Percentiles rank a stretch among this genome's conserved stretches.
Evolutionary conservation across 2,329 filamentous ascomycete genomes (phyloP).

Genomic region (Sclerotinia glacialis): DNA sequence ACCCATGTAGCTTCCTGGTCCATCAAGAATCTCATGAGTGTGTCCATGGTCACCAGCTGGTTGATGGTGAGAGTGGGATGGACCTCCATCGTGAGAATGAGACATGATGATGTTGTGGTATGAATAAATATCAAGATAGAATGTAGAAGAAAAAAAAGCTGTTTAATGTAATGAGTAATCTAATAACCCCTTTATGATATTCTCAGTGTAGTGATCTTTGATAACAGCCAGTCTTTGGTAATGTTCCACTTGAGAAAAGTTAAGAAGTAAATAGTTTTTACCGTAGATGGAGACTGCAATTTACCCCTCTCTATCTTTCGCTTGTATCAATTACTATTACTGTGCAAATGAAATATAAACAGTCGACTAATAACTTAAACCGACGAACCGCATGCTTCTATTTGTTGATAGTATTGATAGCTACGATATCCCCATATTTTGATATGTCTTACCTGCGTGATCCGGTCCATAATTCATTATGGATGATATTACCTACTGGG

Average conservation of each 20-base stretch:
- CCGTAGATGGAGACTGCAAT: not conserved
- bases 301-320: constrained; percentile 5
- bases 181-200: not conserved
- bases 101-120: constrained; percentile 20
- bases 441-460: not conserved
- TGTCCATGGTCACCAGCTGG: constrained; percentile 79
- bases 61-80: constrained; percentile 52
- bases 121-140: not conserved
- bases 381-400: not conserved
- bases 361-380: not conserved
- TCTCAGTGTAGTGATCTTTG: not conserved
- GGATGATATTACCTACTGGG: too few relatives aligned
- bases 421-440: not conserved
- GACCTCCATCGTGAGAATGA: constrained; percentile 40
- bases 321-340: constrained; percentile 2
- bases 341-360: not conserved
- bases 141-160: not conserved
- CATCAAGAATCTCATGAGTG: constrained; percentile 91
- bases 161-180: not conserved
- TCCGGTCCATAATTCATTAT: not conserved
- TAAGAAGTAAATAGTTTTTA: constrained; percentile 3
- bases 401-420: not conserved
- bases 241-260: not conserved
- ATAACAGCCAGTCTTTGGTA: not conserved
- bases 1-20: constrained; percentile 83